Conservation (phyloP, 176 grass and related monocot species). For the Saccharum officinarum region DNA sequence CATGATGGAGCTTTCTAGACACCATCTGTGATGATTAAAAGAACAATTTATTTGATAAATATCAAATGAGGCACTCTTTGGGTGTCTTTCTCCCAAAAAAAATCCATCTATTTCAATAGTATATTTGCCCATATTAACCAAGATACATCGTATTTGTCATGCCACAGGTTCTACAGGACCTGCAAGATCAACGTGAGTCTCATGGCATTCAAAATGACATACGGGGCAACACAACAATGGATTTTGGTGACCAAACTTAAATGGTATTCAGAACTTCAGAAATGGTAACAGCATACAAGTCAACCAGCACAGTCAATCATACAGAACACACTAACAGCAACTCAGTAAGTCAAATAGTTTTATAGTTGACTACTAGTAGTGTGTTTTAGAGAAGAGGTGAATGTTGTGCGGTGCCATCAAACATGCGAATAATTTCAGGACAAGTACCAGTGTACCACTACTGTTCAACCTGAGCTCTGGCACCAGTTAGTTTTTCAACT, state of each 20-base stretch:
- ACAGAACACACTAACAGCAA: background rate
- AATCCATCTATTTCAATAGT: background rate
- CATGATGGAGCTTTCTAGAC: background rate
- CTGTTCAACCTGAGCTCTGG: background rate
- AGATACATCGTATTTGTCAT: background rate
- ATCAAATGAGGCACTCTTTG: background rate
- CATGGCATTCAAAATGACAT: background rate
- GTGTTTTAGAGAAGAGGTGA: background rate
- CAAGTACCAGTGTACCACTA: background rate
- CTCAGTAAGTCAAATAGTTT: background rate
- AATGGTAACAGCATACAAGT: background rate
- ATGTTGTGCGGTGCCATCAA: background rate
- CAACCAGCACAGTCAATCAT: background rate
- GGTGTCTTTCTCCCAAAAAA: background rate
- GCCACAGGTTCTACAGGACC: background rate
- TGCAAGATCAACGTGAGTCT: background rate
- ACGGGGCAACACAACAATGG: background rate
- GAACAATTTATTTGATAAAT: slow-evolving; percentile 3
- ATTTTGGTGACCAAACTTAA: background rate
- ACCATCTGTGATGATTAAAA: background rate
- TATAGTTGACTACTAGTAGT: background rate
- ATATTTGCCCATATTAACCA: background rate
- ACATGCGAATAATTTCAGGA: background rate
- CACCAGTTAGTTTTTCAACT: background rate
- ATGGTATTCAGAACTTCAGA: background rate